Conservation (phyloP, 2,329 filamentous ascomycete species). For the Hypoxylon sp. region DNA sequence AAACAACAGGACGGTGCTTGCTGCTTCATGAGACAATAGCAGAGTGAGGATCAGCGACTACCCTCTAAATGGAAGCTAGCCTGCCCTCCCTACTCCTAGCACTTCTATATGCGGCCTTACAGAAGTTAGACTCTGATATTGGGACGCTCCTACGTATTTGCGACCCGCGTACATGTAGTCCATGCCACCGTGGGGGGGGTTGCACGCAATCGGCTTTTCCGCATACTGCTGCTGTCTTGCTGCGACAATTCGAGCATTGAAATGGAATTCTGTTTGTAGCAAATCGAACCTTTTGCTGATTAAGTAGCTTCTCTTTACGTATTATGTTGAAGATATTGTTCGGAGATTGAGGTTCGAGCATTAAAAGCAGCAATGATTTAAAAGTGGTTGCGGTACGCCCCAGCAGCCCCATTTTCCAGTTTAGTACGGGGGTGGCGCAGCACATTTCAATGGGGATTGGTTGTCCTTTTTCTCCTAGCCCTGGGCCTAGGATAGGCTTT, state of each 20-base stretch:
- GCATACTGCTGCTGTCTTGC: neutral
- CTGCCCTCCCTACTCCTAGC: neutral
- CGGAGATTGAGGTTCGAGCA: too few species aligned
- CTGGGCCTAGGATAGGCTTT: too few species aligned
- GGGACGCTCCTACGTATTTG: too few species aligned
- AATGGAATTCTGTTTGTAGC: neutral
- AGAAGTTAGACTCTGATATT: neutral
- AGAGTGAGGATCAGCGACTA: slow-evolving; percentile 25
- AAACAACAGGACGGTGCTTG: slow-evolving; percentile 50
- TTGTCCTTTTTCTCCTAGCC: neutral
- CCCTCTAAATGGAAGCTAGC: neutral
- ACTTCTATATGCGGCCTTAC: neutral
- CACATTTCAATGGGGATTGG: neutral
- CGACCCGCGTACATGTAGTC: neutral
- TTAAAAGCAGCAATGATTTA: neutral
- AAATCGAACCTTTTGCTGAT: too few species aligned
- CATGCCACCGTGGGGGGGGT: neutral
- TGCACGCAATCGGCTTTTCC: neutral
- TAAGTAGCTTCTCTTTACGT: too few species aligned
- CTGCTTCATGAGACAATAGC: slow-evolving; percentile 51
- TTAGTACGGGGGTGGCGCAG: neutral
- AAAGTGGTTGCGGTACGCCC: neutral
- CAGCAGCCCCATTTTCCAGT: neutral
- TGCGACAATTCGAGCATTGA: neutral
- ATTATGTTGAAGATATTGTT: too few species aligned